These are phyloP conservation scores for Cutaneotrichosporon sp. DNA, from an alignment of 1,284 basidiomycete genomes.

Conservation along the genomic window DNA sequence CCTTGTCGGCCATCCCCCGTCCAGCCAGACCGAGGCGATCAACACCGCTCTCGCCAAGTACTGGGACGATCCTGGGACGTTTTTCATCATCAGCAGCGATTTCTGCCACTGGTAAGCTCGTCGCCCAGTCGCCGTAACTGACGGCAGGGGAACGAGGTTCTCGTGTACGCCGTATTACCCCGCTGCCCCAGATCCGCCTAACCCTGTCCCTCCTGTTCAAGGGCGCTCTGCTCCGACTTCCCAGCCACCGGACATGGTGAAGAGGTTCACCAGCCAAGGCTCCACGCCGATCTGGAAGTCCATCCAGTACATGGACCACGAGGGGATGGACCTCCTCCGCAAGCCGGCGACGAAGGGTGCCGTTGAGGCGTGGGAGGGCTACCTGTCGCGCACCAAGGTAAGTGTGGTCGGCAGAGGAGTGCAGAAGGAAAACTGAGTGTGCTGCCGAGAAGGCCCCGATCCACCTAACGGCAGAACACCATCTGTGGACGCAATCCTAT, in stretches of 20 bases:
- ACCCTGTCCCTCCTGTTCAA: slow-evolving; percentile 50
- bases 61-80: slow-evolving; percentile 66
- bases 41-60: slow-evolving; percentile 74
- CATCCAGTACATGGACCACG: slow-evolving; percentile 51
- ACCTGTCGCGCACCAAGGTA: slow-evolving; percentile 64
- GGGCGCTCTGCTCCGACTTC: not conserved
- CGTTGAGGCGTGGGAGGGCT: slow-evolving; percentile 62
- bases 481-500: slow-evolving; percentile 97
- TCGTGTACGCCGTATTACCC: slow-evolving; percentile 88
- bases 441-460: too few relatives aligned
- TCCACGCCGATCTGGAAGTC: slow-evolving; percentile 66
- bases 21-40: slow-evolving; percentile 58
- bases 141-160: slow-evolving; percentile 76
- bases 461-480: slow-evolving; percentile 63
- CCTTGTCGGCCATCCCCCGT: slow-evolving; percentile 76
- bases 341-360: slow-evolving; percentile 51
- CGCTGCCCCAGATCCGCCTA: slow-evolving; percentile 53
- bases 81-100: slow-evolving; percentile 90
- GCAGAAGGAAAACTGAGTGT: too few relatives aligned
- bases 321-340: slow-evolving; percentile 38
- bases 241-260: slow-evolving; percentile 37
- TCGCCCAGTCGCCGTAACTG: not conserved
- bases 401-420: too few relatives aligned
- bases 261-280: slow-evolving; percentile 51
- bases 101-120: slow-evolving; percentile 88